Base-by-base conservation (phyloP, 352 stramenopile species). In the Saprolegnia diclina region DNA sequence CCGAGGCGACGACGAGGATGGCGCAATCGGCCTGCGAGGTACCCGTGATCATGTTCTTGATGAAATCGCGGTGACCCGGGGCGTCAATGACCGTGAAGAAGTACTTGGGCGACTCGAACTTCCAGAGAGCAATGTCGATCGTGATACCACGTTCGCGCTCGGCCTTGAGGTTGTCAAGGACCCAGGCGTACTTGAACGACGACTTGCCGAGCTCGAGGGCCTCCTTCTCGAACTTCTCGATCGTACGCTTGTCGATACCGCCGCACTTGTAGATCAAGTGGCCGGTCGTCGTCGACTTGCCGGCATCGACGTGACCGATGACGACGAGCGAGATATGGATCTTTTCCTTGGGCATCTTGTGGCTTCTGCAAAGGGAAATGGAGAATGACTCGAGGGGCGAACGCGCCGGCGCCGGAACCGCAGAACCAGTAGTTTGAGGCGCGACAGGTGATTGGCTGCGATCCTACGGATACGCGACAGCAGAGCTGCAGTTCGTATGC, bases 41-140 rank as follows among this genome's bases (percentile, higher is more conserved):
- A 61, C 97, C 97, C 44, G 96, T 99, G 77, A 99, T 99, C 97
- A 99, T 99, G 82, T 99, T 99, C 92, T 99, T 99, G 80, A 99
- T 99, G 82, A 98, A 99, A 78, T 99, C 96, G 77, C 93, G 86
- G 83, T 99, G 95, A 38, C 96, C 97, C 46, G 97, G 97, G 48
- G 94, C 89, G 88, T 99, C 97, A 79, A 99, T 98, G 64, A 99
- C 87, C 61, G 96, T 99, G 79, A 98, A 99, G 78, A 94, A 80
- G 85, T 93, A 98, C 75, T 98, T 98, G 56, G 87, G 76, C 24
- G 96, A 97, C 82, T 98, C 89, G 81, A 99, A 99, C 79, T 99
- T 99, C 88, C 91, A 98, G 71, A 98, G 75, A 35, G 95, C 85
- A 79, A 98, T 97, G 76, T 99, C 94, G 79, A 99, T 99, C 61